These are phyloP conservation scores for Paraconiothyrium sp. DNA, from an alignment of 2,329 filamentous ascomycete species.

Conservation along the genomic window DNA sequence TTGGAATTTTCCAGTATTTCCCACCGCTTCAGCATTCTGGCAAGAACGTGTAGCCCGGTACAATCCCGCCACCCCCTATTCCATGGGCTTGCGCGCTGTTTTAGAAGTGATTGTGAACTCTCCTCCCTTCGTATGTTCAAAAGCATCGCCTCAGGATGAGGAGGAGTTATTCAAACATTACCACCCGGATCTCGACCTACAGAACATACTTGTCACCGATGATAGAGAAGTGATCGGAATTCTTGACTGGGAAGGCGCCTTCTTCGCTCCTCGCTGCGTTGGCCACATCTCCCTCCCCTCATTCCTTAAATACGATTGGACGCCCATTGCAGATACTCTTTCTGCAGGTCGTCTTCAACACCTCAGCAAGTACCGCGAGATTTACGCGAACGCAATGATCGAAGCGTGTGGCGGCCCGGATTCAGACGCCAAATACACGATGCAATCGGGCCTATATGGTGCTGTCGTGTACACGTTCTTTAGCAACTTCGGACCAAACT, in stretches of 20 bases:
- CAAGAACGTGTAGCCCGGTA: neutral
- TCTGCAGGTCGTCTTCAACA: conserved; percentile 13
- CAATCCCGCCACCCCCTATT: too few species aligned
- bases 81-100: neutral
- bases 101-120: neutral
- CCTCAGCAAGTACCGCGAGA: conserved; percentile 22
- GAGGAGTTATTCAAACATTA: conserved; percentile 29
- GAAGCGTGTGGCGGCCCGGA: conserved; percentile 10
- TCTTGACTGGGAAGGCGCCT: conserved; percentile 27
- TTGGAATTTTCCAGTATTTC: neutral
- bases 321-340: neutral
- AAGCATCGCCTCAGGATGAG: conserved; percentile 5
- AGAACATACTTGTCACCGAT: conserved; percentile 33
- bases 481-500: too few species aligned
- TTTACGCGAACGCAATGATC: conserved; percentile 25
- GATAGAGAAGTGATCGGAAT: conserved; percentile 29
- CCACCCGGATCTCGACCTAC: conserved; percentile 32
- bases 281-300: conserved; percentile 21
- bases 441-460: conserved; percentile 23
- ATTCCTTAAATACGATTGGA: conserved; percentile 25
- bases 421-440: conserved; percentile 24
- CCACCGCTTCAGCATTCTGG: neutral
- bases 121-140: neutral
- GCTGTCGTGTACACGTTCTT: neutral
- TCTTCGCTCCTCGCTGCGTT: conserved; percentile 24